Percentiles rank a stretch among this genome's conserved stretches.
These are phyloP conservation scores for Ceratopteris richardii DNA, from an alignment of 75 land plant genomes.

Conservation along the genomic window DNA sequence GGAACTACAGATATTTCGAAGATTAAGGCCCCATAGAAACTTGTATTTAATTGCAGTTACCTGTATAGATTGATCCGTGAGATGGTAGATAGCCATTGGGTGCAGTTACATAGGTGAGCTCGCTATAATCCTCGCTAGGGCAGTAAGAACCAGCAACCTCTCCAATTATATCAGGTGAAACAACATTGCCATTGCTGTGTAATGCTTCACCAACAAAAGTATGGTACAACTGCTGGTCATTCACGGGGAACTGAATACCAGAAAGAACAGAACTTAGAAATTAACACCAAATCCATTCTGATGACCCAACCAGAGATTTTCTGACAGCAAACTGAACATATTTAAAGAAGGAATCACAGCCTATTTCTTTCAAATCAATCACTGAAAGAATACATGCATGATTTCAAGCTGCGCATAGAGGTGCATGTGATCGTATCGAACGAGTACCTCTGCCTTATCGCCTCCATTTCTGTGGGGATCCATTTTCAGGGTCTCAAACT, in stretches of 20 bases:
- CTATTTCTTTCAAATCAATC: background rate
- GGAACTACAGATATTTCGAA: background rate
- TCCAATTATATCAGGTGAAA: background rate
- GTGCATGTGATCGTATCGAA: no score
- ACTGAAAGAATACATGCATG: background rate
- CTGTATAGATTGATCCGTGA: background rate
- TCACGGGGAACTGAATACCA: background rate
- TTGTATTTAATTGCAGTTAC: background rate
- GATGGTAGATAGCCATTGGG: background rate
- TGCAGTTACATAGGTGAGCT: background rate
- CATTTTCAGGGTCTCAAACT: background rate
- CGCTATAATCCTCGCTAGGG: background rate
- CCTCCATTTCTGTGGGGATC: background rate
- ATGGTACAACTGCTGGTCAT: background rate
- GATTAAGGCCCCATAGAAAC: background rate
- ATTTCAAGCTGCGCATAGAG: background rate
- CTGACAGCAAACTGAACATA: background rate
- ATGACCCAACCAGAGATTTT: no score
- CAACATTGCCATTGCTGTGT: background rate
- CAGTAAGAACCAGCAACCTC: background rate
- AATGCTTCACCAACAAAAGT: background rate
- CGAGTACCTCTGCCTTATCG: background rate
- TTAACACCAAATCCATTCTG: background rate
- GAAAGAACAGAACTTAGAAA: background rate
- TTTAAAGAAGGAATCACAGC: background rate